These are phyloP conservation scores for Limonomyces culmigenus DNA, from an alignment of 1,284 basidiomycete species.

Conservation along the genomic window DNA sequence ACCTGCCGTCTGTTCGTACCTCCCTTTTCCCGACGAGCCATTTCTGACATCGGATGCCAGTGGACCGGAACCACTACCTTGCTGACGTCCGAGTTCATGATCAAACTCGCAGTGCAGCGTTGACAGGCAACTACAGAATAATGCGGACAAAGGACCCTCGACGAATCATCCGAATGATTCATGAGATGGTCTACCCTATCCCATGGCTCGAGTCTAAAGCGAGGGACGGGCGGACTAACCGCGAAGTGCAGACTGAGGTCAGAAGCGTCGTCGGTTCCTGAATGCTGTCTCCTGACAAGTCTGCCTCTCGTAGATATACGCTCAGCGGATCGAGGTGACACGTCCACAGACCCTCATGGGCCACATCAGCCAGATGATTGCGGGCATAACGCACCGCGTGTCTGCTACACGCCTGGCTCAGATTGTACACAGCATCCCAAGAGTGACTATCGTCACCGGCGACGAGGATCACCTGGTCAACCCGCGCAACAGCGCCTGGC, in stretches of 20 bases:
- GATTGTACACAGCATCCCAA: slow-evolving; percentile 40
- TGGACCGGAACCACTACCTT: slow-evolving; percentile 2
- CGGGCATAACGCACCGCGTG: slow-evolving; percentile 56
- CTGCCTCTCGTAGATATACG: slow-evolving; percentile 22
- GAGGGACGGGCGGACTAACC: slow-evolving; percentile 38
- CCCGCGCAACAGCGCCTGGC: slow-evolving; percentile 33
- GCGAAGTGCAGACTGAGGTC: slow-evolving; percentile 37
- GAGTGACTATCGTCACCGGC: slow-evolving; percentile 57
- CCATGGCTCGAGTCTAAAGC: slow-evolving; percentile 38
- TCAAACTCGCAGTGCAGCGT: too few relatives aligned
- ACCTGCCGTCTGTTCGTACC: slow-evolving; percentile 44
- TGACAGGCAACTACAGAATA: not conserved
- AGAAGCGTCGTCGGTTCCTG: not conserved
- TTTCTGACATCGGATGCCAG: not conserved
- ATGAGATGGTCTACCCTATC: slow-evolving; percentile 45
- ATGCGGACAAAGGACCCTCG: too few relatives aligned
- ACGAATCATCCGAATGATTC: slow-evolving; percentile 34
- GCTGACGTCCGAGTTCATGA: too few relatives aligned
- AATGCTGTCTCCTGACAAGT: slow-evolving; percentile 7
- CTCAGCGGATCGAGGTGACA: slow-evolving; percentile 34
- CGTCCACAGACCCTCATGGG: slow-evolving; percentile 47
- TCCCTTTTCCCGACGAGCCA: not conserved
- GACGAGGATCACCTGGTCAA: slow-evolving; percentile 57
- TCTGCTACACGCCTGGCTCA: slow-evolving; percentile 29
- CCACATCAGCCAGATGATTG: slow-evolving; percentile 58